A percentile compares a stretch with the other conserved stretches of the same genome.
Evolutionary conservation across 2,329 filamentous ascomycete genomes (phyloP).

Genomic region (Trichoderma lentiforme): DNA sequence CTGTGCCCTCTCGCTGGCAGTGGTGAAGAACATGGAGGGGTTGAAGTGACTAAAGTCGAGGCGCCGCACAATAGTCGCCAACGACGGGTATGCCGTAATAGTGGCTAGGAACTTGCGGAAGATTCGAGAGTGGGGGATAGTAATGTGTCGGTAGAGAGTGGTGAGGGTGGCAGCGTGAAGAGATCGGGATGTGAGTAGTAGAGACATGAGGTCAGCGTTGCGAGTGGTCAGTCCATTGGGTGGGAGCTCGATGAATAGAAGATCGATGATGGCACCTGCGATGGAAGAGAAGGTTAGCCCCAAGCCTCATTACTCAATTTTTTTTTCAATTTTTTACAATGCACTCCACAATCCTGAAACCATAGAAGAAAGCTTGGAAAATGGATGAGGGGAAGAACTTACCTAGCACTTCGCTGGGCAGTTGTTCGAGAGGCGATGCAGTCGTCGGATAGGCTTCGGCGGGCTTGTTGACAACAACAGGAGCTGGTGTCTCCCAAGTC

Average conservation of each 20-base stretch:
- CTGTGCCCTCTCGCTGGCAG: slow-evolving; percentile 68
- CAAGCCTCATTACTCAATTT: neutral
- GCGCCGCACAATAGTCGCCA: slow-evolving; percentile 73
- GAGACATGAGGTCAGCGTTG: slow-evolving; percentile 73
- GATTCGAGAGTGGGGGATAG: slow-evolving; percentile 77
- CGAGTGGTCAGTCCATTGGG: slow-evolving; percentile 70
- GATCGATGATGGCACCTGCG: slow-evolving; percentile 68
- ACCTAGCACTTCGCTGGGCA: slow-evolving; percentile 71
- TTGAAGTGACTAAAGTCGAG: slow-evolving; percentile 86
- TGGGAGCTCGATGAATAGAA: slow-evolving; percentile 68
- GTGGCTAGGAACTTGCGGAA: slow-evolving; percentile 78
- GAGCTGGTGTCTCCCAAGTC: slow-evolving; percentile 48
- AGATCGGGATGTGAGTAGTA: slow-evolving; percentile 71
- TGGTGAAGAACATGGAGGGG: slow-evolving; percentile 71
- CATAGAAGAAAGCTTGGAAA: neutral
- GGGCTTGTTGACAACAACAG: slow-evolving; percentile 31
- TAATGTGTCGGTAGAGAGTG: slow-evolving; percentile 75
- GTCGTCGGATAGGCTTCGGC: slow-evolving; percentile 40
- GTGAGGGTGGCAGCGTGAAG: slow-evolving; percentile 70
- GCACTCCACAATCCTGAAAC: neutral
- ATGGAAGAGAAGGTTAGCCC: neutral
- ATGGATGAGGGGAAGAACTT: slow-evolving; percentile 33
- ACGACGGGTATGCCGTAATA: slow-evolving; percentile 60
- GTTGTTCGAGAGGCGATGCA: slow-evolving; percentile 58
- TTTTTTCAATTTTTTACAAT: neutral